These are phyloP conservation scores for Mariannaea sp. DNA, from an alignment of 2,329 filamentous ascomycete species.

Conservation along the genomic window DNA sequence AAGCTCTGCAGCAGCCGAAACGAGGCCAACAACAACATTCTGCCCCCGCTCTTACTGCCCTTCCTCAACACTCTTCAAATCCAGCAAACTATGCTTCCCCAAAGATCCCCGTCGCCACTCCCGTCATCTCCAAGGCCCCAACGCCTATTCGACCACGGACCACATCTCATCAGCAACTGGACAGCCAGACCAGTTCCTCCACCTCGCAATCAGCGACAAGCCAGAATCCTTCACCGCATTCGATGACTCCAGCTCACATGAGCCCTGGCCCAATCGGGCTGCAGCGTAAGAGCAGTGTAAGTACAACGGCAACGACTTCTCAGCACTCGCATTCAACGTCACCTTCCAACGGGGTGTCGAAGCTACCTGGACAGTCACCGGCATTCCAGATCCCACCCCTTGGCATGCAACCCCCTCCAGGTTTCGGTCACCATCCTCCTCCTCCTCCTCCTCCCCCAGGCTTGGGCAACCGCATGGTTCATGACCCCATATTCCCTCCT, in stretches of 20 bases:
- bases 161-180: conserved; percentile 81
- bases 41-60: conserved; percentile 51
- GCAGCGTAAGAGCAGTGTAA: conserved; percentile 66
- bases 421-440: conserved; percentile 43
- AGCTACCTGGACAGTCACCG: conserved; percentile 47
- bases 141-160: conserved; percentile 79
- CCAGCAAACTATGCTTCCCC: conserved; percentile 72
- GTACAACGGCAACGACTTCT: conserved; percentile 35
- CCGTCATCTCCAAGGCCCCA: conserved; percentile 79
- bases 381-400: conserved; percentile 60
- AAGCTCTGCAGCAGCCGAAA: conserved; percentile 46
- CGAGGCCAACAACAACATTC: conserved; percentile 44
- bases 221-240: conserved; percentile 64
- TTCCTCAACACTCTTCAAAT: conserved; percentile 64
- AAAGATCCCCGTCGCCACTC: conserved; percentile 77
- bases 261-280: conserved; percentile 67
- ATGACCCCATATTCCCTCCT: conserved; percentile 53
- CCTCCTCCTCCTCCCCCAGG: conserved; percentile 52
- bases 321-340: conserved; percentile 56
- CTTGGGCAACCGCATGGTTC: conserved; percentile 64
- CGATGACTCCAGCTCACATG: conserved; percentile 66
- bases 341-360: conserved; percentile 52
- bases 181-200: conserved; percentile 70
- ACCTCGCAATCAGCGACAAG: conserved; percentile 66
- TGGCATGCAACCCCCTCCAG: conserved; percentile 55